Evolutionary conservation across 768 basidiomycete species (phyloP), one percentile per base, ranked within the genome.

Genomic region (Filobasidium wieringae): DNA sequence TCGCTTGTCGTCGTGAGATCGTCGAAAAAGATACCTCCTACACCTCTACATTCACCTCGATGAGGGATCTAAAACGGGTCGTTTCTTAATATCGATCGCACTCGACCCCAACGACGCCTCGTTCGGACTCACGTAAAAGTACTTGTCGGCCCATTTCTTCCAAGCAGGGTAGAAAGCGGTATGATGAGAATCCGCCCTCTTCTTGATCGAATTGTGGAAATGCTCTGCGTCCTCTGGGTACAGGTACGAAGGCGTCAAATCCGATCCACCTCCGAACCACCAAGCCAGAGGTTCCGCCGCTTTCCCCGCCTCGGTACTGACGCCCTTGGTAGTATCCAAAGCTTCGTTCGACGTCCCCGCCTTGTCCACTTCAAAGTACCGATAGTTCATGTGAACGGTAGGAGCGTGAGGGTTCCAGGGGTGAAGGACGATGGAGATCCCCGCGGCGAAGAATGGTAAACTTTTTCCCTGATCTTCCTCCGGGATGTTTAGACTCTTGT

Each of bases 221-320:
- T 91, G 88, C 22, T 72, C 68, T 11, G 82, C 88, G 70, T 97
- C 95, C 57, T 86, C 86, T 57, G 84, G 82, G 76, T 84, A 88
- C 17, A 97, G 81, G 73, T 96, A 96, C 3, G 85, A 84, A 1
- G 93, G 93, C 0, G 95, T 99, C 31, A 97, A 80, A 72, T 99
- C 93, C 7, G 83, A 84, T 7, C 93, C 93, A 32, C 95, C 95
- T 19, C 95, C 93, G 69, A 97, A 99, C 95, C 93, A 99, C 91
- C 92, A 96, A 27, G 90, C 84, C 39, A 91, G 75, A 19, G 87
- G 75, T 63, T 80, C 79, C 7, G 80, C 79, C 26, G 76, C 68
- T 29, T 68, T 47, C 6, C 55, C 57, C 15, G 65, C 52, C n/a
- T 63, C 64, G 53, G 66, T 65, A 29, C 71, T 69, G 2, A 75